Evolutionary conservation across 2,329 filamentous ascomycete genomes (phyloP), one percentile per base, ranked within the genome.

Genomic region (Arthrocladium fulminans): DNA sequence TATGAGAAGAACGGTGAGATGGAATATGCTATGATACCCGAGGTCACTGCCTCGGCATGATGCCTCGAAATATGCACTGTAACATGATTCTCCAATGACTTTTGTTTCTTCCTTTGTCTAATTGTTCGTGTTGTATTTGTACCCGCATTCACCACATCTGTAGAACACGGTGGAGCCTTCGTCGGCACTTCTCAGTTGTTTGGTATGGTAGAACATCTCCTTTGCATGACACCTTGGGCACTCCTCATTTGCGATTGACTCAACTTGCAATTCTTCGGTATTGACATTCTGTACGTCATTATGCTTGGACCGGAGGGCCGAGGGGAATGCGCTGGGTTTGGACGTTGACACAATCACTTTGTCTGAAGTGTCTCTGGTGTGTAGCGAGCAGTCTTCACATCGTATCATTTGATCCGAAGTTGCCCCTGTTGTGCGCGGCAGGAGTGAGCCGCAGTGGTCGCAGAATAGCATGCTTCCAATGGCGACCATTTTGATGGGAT

Each of bases 151-250:
- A 19, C 44, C 44, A 45, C 89, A 96, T 51, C 76, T 83, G 69
- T 88, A 95, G 62, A 96, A 94, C 47, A 95, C 80, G 0, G 90
- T 96, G 56, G 84, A 87, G 52, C 92, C 92, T 79, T 97, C 90
- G 65, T 98, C 92, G 47, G 90, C 92, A 73, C 88, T 83, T 59
- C 90, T 83, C 60, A 95, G 71, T 65, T 98, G 92, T 52, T 88
- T 80, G 2, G 84, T 84, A 43, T 87, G 85, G 65, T 83, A 97
- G 59, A 81, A 84, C 66, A 97, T 88, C 63, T 94, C 83, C 46
- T 81, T 81, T 46, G 81, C 74, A 13, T 84, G 87, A 65, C 92
- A 97, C 60, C 88, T 82, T 39, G 83, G 78, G 64, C 92, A 97
- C 38, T 76, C 80, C 64, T 84, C 75, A 51, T 77, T 71, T 57